Base-by-base conservation (phyloP, 768 basidiomycete genomes). In the Suillus brevipes region DNA sequence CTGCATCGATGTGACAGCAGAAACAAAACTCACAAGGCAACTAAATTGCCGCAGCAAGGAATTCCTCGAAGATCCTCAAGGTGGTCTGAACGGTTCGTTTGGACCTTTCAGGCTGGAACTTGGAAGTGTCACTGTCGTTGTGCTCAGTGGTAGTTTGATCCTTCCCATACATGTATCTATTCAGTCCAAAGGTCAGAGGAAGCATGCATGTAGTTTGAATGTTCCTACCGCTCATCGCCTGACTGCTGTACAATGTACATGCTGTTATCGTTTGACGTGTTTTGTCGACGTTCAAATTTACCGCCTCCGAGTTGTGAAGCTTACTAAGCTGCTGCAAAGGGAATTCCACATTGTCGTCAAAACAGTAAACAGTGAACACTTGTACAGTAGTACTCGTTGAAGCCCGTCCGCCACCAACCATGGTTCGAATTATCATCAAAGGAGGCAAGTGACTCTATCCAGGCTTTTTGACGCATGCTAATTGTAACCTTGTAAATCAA, bases 391-490 rank as follows among this genome's bases (percentile, higher is more conserved):
- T 20, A 28, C 53, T 58, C 12, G 47, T 38, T 38, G 14, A 57
- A 57, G 38, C 57, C 58, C 25, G 28, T 59, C 58, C 40, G 31
- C 31, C 57, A 58, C 31, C 57, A 38, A 31, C 42, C 43, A 95
- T 94, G 92, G 91, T 91, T 72, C 86, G 93, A 75, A 94, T 93
- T 40, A 94, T 95, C 74, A 94, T 94, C 77, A 95, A 95, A 84
- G 92, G 91, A 83, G 92, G 90, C 84, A 66, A 64, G 87, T 79
- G 58, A 12, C 16, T 37, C 56, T 25, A 38, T 61, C n/a, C 7
- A 16, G 1, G 20, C 58, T 5, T 61, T 10, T 42, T 63, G 23
- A 57, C 36, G 28, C 20, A 20, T 43, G 59, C 53, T 9, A 53
- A 60, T 18, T 14, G 40, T 66, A 34, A 64, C 52, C 38, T 53